Percentiles rank a stretch among this genome's conserved stretches.
Evolutionary conservation across 2,329 filamentous ascomycete genomes (phyloP).

Genomic region (Alternaria ethzedia): DNA sequence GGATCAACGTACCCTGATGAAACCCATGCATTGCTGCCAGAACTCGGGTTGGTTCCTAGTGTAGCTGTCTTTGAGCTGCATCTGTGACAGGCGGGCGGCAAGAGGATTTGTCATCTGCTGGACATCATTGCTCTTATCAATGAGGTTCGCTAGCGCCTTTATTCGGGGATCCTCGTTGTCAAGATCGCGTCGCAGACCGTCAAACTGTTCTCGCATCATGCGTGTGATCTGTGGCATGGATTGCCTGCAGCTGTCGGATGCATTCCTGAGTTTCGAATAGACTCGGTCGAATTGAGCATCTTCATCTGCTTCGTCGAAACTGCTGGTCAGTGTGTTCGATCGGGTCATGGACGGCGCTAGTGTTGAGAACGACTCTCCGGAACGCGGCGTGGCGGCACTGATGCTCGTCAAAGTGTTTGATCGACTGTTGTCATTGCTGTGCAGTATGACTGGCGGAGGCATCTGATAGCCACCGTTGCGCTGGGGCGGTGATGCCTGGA

Average conservation of each 20-base stretch:
- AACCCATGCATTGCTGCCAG: slow-evolving; percentile 75
- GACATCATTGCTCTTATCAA: slow-evolving; percentile 72
- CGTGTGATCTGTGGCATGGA: slow-evolving; percentile 65
- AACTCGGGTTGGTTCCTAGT: slow-evolving; percentile 70
- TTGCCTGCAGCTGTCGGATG: slow-evolving; percentile 74
- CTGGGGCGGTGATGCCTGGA: slow-evolving; percentile 43
- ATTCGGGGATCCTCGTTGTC: slow-evolving; percentile 44
- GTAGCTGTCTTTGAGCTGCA: slow-evolving; percentile 85
- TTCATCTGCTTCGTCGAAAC: slow-evolving; percentile 70
- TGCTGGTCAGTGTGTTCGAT: slow-evolving; percentile 62
- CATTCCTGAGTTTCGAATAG: slow-evolving; percentile 75
- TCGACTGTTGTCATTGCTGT: slow-evolving; percentile 57
- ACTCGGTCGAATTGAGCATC: slow-evolving; percentile 83
- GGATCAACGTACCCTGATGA: slow-evolving; percentile 60
- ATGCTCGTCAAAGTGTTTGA: slow-evolving; percentile 61
- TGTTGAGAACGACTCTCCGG: slow-evolving; percentile 78
- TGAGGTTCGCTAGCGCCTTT: slow-evolving; percentile 61
- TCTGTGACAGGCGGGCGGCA: slow-evolving; percentile 73
- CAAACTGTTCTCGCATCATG: slow-evolving; percentile 37
- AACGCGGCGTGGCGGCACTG: slow-evolving; percentile 71
- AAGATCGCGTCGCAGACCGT: slow-evolving; percentile 37
- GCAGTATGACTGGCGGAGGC: slow-evolving; percentile 50
- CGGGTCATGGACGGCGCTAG: slow-evolving; percentile 55
- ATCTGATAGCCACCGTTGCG: slow-evolving; percentile 40
- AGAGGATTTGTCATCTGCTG: slow-evolving; percentile 77